A percentile compares a stretch with the other conserved stretches of the same genome.
phyloP scores from a whole-genome alignment of 202 grass and related monocot species.

The Saccharum hybrid region DNA sequence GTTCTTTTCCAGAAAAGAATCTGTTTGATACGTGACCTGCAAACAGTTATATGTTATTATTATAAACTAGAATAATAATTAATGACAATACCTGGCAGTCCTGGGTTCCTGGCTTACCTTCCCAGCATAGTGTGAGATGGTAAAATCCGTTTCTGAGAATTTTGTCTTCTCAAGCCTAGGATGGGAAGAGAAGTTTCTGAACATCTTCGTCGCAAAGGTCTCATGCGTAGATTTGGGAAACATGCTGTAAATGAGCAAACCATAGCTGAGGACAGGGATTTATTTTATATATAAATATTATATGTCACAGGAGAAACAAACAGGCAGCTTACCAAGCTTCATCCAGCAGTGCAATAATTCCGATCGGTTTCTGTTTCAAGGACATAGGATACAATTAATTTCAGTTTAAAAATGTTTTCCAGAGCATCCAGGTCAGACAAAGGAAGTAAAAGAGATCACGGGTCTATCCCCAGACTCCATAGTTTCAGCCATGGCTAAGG shows the following conservation, averaged over 20 bases:
- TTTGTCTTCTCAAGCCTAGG: conserved; percentile 93
- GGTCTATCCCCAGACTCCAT: no score
- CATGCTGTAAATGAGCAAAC: conserved; percentile 66
- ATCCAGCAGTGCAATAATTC: conserved; percentile 95
- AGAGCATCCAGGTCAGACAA: conserved; percentile 7
- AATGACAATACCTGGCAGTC: conserved; percentile 28
- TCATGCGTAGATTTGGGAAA: conserved; percentile 96
- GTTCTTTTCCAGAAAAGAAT: conserved; percentile 98
- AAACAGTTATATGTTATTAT: conserved; percentile 30
- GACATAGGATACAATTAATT: conserved; percentile 40
- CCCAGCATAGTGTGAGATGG: conserved; percentile 91
- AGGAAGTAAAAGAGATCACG: no score
- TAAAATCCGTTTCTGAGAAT: conserved; percentile 98
- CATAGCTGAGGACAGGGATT: conserved; percentile 8
- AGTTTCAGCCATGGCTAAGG: no score
- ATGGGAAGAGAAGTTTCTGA: conserved; percentile 79
- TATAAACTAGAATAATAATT: conserved; percentile 22
- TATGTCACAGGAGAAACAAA: conserved; percentile 33
- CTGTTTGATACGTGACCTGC: conserved; percentile 93
- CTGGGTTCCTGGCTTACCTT: conserved; percentile 59
- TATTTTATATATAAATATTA: conserved; percentile 10
- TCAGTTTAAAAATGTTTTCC: conserved; percentile 7
- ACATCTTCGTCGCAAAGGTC: conserved; percentile 92
- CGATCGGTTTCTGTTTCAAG: conserved; percentile 93
- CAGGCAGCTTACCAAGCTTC: conserved; percentile 86